Base-by-base conservation (phyloP, 1,139 yeast species). In the Meyerozyma elateridarum region DNA sequence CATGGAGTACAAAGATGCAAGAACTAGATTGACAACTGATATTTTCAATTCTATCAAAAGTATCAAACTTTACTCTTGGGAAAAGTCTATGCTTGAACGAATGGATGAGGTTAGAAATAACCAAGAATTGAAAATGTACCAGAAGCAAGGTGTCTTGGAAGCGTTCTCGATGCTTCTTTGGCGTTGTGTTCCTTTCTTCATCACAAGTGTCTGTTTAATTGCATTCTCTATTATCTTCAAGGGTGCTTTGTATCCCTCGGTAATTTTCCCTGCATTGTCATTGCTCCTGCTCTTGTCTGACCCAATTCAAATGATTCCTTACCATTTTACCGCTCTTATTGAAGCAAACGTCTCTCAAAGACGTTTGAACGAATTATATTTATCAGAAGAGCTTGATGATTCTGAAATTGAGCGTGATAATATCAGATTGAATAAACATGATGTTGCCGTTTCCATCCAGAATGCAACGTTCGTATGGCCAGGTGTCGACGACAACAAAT, bases 51-150 rank as follows among this genome's bases (percentile, higher is more conserved):
- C 70, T 3, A 59, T 64, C 15, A 65, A 64, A 36, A 59, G 64
- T 29, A 53, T 65, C 39, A 65, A 65, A 36, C 53, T 63, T 27
- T 63, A 62, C 38, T 58, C 66, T 5, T 63, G 70, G 70, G 69
- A 63, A 36, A 38, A 42, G 20, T 70, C 72, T 12, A 61, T 64
- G 63, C 43, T 64, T 40, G 44, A 48, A 15, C 52, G 61, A 37
- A 51, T 65, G 28, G 48, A 51, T 25, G 54, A 46, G 4, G 47
- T 64, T 19, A 58, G 72, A 52, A 64, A 64, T 38, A 59, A 52
- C 15, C 50, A 59, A 31, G 71, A 65, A 40, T 53, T 64, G 36
- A 36, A 31, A 11, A 51, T 52, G 21, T 46, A 52, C 28, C 56
- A 48, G 34, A 51, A 45, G 31, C 51, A 59, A 31, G 70, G 69